These are phyloP conservation scores for Mycena venus DNA, from an alignment of 768 basidiomycete species.

Conservation along the genomic window DNA sequence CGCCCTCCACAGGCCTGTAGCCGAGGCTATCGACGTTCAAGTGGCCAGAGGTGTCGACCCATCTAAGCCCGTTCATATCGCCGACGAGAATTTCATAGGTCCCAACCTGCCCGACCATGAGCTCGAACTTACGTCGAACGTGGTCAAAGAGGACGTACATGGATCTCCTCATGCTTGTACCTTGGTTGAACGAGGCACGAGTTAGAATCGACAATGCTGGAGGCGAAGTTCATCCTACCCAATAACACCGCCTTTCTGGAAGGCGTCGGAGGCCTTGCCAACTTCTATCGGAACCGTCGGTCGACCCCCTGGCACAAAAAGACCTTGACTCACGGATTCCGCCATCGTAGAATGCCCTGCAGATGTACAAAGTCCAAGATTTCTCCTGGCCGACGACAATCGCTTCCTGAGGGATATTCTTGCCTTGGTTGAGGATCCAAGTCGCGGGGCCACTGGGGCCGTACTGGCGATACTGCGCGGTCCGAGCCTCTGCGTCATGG, in stretches of 20 bases:
- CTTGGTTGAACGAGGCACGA: neutral
- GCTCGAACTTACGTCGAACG: neutral
- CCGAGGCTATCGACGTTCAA: conserved; percentile 60
- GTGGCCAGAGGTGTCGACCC: conserved; percentile 65
- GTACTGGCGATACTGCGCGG: conserved; percentile 58
- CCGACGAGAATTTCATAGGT: conserved; percentile 82
- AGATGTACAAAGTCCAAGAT: conserved; percentile 67
- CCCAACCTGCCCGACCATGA: conserved; percentile 56
- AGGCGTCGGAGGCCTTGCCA: conserved; percentile 72
- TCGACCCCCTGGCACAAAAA: neutral
- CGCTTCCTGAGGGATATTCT: conserved; percentile 69
- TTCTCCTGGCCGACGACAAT: conserved; percentile 70
- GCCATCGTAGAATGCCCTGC: conserved; percentile 71
- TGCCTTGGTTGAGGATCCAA: conserved; percentile 75
- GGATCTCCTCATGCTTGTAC: conserved; percentile 69
- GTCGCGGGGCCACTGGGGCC: conserved; percentile 63
- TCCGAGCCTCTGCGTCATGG: conserved; percentile 67
- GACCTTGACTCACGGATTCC: conserved; percentile 63
- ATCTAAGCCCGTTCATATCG: conserved; percentile 65
- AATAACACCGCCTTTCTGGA: conserved; percentile 74
- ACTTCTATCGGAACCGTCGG: conserved; percentile 57
- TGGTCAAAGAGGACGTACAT: conserved; percentile 55
- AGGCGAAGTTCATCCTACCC: conserved; percentile 45
- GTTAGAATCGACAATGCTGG: neutral
- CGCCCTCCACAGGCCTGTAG: conserved; percentile 74